Conservation (phyloP, 129 eudicot species). For the Deinandra increscens region DNA sequence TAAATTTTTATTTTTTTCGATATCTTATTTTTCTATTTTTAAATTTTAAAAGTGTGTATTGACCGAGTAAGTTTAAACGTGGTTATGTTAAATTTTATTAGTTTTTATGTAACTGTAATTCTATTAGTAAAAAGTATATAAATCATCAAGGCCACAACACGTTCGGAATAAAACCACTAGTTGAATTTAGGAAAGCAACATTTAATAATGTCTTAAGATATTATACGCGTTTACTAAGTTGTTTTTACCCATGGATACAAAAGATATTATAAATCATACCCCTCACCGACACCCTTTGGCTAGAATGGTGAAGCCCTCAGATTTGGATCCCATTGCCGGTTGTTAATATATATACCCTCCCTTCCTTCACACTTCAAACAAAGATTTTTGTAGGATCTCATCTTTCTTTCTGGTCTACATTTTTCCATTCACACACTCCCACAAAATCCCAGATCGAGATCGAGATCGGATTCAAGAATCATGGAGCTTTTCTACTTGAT, state of each 20-base stretch:
- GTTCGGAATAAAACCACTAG: too few species aligned
- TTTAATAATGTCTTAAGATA: too few species aligned
- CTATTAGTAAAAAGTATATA: too few species aligned
- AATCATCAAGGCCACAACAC: too few species aligned
- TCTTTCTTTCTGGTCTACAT: slow-evolving; percentile 2
- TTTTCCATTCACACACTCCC: slow-evolving; percentile 32
- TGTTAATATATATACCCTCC: not conserved
- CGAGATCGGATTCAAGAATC: slow-evolving; percentile 20
- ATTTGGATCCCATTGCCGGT: slow-evolving; percentile 9
- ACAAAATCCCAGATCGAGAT: slow-evolving; percentile 7
- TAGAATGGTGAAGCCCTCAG: not conserved
- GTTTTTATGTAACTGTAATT: too few species aligned
- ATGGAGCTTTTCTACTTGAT: slow-evolving; percentile 90
- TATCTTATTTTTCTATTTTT: too few species aligned
- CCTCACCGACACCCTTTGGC: slow-evolving; percentile 35
- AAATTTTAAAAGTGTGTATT: too few species aligned
- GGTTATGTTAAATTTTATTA: too few species aligned
- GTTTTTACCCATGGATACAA: not conserved
- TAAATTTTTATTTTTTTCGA: too few species aligned
- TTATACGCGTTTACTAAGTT: slow-evolving; percentile 18
- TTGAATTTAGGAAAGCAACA: too few species aligned
- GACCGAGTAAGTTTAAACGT: too few species aligned
- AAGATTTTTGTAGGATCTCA: slow-evolving; percentile 10
- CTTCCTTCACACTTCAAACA: not conserved
- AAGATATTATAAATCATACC: not conserved